These are phyloP conservation scores for Eucommia ulmoides DNA, from an alignment of 257 asterid species.

Conservation along the genomic window DNA sequence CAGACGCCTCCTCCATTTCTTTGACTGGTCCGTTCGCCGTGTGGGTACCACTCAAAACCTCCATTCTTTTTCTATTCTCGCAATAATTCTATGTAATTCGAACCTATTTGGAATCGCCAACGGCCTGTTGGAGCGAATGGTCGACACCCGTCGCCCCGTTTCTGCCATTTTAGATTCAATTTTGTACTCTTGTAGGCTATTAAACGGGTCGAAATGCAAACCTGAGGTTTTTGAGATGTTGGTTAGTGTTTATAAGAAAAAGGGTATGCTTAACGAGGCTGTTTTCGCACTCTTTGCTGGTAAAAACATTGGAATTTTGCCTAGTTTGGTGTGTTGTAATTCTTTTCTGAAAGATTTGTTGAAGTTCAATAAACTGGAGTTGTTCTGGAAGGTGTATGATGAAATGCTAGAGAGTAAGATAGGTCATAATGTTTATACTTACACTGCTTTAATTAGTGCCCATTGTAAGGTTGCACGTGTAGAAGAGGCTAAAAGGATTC, in stretches of 20 bases:
- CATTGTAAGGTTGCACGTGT: constrained; percentile 58
- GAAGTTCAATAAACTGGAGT: constrained; percentile 40
- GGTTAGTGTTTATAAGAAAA: constrained; percentile 64
- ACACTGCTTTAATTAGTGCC: constrained; percentile 52
- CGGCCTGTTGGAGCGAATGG: constrained; percentile 32
- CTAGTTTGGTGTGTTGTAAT: constrained; percentile 77
- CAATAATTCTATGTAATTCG: constrained; percentile 40
- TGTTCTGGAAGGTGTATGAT: constrained; percentile 55
- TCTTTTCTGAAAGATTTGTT: constrained; percentile 66
- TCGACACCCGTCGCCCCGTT: constrained; percentile 29
- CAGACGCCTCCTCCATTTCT: constrained; percentile 59
- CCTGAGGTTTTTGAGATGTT: constrained; percentile 60
- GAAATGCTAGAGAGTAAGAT: constrained; percentile 44
- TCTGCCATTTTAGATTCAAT: constrained; percentile 38
- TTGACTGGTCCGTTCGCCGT: constrained; percentile 46
- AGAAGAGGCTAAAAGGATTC: constrained; percentile 43
- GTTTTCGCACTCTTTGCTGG: constrained; percentile 44
- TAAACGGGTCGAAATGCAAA: constrained; percentile 26
- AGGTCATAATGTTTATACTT: constrained; percentile 47
- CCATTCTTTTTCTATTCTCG: constrained; percentile 42
- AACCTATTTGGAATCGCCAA: constrained; percentile 44
- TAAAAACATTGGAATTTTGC: constrained; percentile 24
- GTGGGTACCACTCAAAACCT: constrained; percentile 44
- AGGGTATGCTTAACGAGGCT: constrained; percentile 58
- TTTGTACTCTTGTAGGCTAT: constrained; percentile 23